Conservation (phyloP, 768 basidiomycete species). For the Mycena rebaudengoi region DNA sequence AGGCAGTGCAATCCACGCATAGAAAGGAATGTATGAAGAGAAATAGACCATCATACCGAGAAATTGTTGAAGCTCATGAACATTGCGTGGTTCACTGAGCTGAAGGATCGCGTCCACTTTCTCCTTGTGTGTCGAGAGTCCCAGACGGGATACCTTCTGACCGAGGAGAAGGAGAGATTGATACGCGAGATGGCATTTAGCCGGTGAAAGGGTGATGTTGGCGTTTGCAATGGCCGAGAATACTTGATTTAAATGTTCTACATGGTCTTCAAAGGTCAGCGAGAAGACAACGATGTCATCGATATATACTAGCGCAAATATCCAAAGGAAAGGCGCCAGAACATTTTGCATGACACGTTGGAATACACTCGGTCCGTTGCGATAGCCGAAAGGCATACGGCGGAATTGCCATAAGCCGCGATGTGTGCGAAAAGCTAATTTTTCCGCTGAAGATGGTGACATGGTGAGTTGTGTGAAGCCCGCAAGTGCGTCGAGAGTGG, state of each 20-base stretch:
- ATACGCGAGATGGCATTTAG: constrained; percentile 45
- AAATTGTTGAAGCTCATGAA: constrained; percentile 39
- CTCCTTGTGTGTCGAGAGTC: constrained; percentile 44
- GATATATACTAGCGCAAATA: constrained; percentile 50
- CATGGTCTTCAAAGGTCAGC: no score
- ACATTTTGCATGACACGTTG: constrained; percentile 50
- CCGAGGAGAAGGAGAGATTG: constrained; percentile 44
- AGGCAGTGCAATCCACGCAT: constrained; percentile 34
- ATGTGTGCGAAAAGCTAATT: constrained; percentile 48
- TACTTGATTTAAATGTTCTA: constrained; percentile 40
- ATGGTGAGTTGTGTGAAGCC: background rate
- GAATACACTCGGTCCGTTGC: constrained; percentile 47
- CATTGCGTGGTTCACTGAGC: constrained; percentile 35
- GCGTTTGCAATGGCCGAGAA: constrained; percentile 35
- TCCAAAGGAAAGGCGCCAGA: constrained; percentile 44
- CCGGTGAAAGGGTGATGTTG: constrained; percentile 41
- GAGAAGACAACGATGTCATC: constrained; percentile 51
- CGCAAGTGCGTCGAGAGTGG: background rate
- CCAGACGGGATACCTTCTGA: constrained; percentile 48
- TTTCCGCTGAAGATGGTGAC: constrained; percentile 5
- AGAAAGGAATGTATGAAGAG: constrained; percentile 42
- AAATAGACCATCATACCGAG: no score
- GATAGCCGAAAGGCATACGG: constrained; percentile 49
- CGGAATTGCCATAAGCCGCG: constrained; percentile 49
- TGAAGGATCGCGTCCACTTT: constrained; percentile 42